Base-by-base conservation (phyloP, 1,139 yeast species). In the Zhuliangozyma blackwelliae region DNA sequence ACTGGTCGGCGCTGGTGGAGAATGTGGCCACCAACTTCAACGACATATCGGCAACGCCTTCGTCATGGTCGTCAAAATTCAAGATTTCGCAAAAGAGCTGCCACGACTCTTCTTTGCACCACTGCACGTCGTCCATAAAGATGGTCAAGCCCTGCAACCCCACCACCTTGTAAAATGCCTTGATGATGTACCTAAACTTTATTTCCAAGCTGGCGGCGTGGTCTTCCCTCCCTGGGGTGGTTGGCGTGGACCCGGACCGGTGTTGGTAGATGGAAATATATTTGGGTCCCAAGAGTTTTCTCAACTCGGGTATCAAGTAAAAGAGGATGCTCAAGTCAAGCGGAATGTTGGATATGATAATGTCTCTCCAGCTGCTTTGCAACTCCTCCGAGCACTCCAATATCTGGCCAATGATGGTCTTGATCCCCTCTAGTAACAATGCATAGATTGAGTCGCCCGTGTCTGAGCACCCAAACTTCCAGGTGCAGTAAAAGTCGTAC, bases 121-220 rank as follows among this genome's bases (percentile, higher is more conserved):
- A 69, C 37, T 75, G 77, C 25, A 72, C 51, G 50, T 75, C 78
- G 46, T 75, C 80, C 29, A 72, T 54, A 36, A 71, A 63, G 2
- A 75, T 49, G 0, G 78, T 72, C 36, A 75, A 51, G 1, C 77
- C 77, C 20, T 62, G 64, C 13, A 54, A 49, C 5, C 72, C 71
- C 38, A 75, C 60, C 7, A 75, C 49, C 22, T 67, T 61, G 39
- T 66, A 68, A 28, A 76, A 49, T 10, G 63, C 51, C 41, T 72
- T 74, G 37, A 76, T 58, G 12, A 71, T 61, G 39, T 64, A 68
- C 40, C 73, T 61, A 46, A 71, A 65, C 39, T 68, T 58, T 36
- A 73, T 44, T 41, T 75, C 81, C 29, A 58, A 40, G 39, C 54
- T 57, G 26, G 52, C 46, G 2, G 53, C 45, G 29, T 51, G 50